Conservation (phyloP, 306 rosid genomes). For the Gastrolobium villosum region DNA sequence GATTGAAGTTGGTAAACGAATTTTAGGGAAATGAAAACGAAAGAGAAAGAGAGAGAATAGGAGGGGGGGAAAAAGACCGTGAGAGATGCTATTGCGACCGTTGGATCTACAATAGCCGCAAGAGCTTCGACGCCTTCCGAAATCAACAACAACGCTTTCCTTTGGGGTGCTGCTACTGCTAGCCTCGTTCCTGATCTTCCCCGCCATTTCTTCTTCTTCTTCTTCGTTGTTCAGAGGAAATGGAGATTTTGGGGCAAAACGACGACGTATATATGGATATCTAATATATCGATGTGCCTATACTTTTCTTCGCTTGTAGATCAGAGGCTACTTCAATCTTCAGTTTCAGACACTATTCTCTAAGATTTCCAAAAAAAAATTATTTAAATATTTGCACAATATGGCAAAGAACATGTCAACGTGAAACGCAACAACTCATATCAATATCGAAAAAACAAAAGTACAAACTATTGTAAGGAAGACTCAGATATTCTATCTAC, state of each 20-base stretch:
- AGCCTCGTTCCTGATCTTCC: slow-evolving; percentile 65
- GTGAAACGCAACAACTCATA: background rate
- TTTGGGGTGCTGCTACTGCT: slow-evolving; percentile 66
- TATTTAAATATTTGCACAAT: background rate
- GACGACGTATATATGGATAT: slow-evolving; percentile 35
- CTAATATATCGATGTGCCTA: background rate
- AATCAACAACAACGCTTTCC: slow-evolving; percentile 75
- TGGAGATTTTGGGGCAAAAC: slow-evolving; percentile 34
- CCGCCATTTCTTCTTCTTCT: slow-evolving; percentile 58
- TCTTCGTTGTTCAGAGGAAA: slow-evolving; percentile 1
- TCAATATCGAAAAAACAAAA: background rate
- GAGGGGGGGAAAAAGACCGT: slow-evolving; percentile 59
- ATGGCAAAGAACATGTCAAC: slow-evolving; percentile 6
- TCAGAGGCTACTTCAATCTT: slow-evolving; percentile 16
- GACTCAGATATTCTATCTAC: too few relatives aligned
- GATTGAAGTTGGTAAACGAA: background rate
- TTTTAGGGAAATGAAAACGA: background rate
- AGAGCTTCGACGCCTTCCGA: slow-evolving; percentile 64
- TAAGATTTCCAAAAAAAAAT: background rate
- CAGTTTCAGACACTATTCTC: background rate
- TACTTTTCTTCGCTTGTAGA: background rate
- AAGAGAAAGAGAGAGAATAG: background rate
- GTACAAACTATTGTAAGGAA: too few relatives aligned
- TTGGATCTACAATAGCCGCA: slow-evolving; percentile 91
- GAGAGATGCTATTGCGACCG: slow-evolving; percentile 75